A percentile compares a stretch with the other conserved stretches of the same genome.
Evolutionary conservation across 805 yeast genomes (phyloP).

Genomic region (Hanseniaspora meyeri): DNA sequence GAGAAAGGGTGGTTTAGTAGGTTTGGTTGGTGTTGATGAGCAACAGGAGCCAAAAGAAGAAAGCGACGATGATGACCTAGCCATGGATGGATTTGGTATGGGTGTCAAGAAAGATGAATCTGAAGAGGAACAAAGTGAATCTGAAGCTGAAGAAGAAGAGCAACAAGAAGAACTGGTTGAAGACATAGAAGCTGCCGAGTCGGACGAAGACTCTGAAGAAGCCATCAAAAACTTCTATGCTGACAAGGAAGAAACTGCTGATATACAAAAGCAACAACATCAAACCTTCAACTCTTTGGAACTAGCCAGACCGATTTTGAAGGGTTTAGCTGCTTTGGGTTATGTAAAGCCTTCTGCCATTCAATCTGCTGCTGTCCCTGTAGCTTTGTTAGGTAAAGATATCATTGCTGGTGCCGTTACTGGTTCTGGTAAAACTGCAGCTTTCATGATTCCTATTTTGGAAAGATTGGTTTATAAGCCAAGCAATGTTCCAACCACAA

Average conservation of each 20-base stretch:
- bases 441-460: slow-evolving; percentile 88
- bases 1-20: slow-evolving; percentile 68
- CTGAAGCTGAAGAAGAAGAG: slow-evolving; percentile 20
- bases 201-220: slow-evolving; percentile 44
- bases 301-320: slow-evolving; percentile 79
- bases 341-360: slow-evolving; percentile 86
- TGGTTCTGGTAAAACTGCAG: slow-evolving; percentile 99
- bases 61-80: slow-evolving; percentile 29
- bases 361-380: slow-evolving; percentile 86
- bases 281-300: slow-evolving; percentile 62
- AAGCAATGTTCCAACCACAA: slow-evolving; percentile 67
- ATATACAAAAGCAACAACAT: slow-evolving; percentile 42
- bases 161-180: slow-evolving; percentile 18
- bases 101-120: slow-evolving; percentile 26
- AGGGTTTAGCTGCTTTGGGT: slow-evolving; percentile 69
- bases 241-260: slow-evolving; percentile 40
- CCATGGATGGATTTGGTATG: slow-evolving; percentile 31
- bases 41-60: slow-evolving; percentile 36
- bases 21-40: slow-evolving; percentile 36
- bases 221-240: slow-evolving; percentile 74
- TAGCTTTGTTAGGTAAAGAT: slow-evolving; percentile 87
- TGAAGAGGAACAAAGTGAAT: slow-evolving; percentile 28
- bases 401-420: slow-evolving; percentile 98
- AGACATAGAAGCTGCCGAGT: slow-evolving; percentile 15
- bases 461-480: slow-evolving; percentile 88